Evolutionary conservation across 176 grass and related monocot species (phyloP), one percentile per base, ranked within the genome.

Genomic region (Pontederia crassipes): DNA sequence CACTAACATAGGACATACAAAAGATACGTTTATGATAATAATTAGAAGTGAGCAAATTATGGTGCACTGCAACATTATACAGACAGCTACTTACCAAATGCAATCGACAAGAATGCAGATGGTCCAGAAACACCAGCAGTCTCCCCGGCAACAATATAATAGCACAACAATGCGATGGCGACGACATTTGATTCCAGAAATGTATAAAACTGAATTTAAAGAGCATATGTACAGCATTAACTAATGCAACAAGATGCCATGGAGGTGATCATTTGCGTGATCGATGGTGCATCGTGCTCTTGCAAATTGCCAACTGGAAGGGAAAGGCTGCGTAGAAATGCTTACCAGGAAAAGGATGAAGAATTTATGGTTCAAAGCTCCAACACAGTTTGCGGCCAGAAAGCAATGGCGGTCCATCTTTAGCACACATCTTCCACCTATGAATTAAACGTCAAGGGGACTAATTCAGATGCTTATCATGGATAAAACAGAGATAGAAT

Each of bases 271-370:
- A n/a, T n/a, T n/a, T n/a, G n/a, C n/a, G n/a, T n/a, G n/a, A n/a
- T n/a, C n/a, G n/a, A n/a, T n/a, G n/a, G n/a, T n/a, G n/a, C n/a
- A n/a, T n/a, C 2, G 4, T 35, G 29, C 4, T 2, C 29, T 35
- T 35, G 4, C 29, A 35, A 35, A 35, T 35, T 35, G 2, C 2
- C 29, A 4, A 15, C 53, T 9, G 4, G 15, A 35, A 35, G 29
- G 29, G 29, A 35, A 4, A 35, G 4, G 4, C n/a, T 35, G 4
- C 4, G 29, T 35, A 35, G 2, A 35, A 35, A 35, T 2, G 2
- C 54, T 15, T 56, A 56, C 54, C 54, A 56, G 54, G 20, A 56
- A 56, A 18, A 56, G 54, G 20, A 56, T n/a, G 20, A 56, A 56
- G 54, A 56, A 56, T 18, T 56, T 56, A 56, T 56, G 20, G 20